Percentiles rank a stretch among this genome's conserved stretches.
Conservation (phyloP, 768 basidiomycete genomes). For the Mycena latifolia region DNA sequence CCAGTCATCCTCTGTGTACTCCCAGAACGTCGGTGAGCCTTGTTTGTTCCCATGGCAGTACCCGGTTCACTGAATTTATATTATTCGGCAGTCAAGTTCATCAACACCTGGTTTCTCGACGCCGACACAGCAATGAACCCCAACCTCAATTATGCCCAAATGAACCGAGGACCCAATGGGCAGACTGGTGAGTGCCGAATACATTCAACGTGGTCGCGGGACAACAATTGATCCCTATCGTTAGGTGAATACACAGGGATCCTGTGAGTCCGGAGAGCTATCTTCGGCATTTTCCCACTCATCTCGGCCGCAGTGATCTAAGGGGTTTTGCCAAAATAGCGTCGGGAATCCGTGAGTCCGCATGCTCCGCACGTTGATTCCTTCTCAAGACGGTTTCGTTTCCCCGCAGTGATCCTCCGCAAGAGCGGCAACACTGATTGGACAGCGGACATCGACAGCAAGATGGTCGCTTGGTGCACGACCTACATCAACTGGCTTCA, state of each 20-base stretch:
- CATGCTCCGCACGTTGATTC: too few relatives aligned
- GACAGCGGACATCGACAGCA: constrained; percentile 65
- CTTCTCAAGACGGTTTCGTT: too few relatives aligned
- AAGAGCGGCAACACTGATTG: constrained; percentile 61
- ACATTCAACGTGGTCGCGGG: not conserved
- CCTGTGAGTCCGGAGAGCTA: constrained; percentile 51
- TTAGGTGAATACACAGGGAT: constrained; percentile 57
- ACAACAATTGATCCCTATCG: not conserved
- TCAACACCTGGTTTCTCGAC: constrained; percentile 73
- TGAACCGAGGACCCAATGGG: constrained; percentile 56
- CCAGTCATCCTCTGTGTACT: constrained; percentile 51
- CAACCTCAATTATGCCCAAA: constrained; percentile 70
- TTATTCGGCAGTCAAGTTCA: constrained; percentile 51
- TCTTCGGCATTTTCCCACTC: too few relatives aligned
- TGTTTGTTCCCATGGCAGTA: not conserved
- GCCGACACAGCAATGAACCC: constrained; percentile 71
- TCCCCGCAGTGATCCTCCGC: constrained; percentile 58
- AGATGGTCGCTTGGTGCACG: constrained; percentile 64
- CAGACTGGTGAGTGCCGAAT: constrained; percentile 47
- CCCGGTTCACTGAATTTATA: not conserved
- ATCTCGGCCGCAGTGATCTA: constrained; percentile 57
- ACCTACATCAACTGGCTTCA: constrained; percentile 70
- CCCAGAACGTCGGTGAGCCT: constrained; percentile 53
- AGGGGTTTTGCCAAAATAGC: constrained; percentile 70
- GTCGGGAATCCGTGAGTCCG: constrained; percentile 51